These are phyloP conservation scores for Fusarium transvaalense DNA, from an alignment of 2,329 filamentous ascomycete genomes.

Conservation along the genomic window DNA sequence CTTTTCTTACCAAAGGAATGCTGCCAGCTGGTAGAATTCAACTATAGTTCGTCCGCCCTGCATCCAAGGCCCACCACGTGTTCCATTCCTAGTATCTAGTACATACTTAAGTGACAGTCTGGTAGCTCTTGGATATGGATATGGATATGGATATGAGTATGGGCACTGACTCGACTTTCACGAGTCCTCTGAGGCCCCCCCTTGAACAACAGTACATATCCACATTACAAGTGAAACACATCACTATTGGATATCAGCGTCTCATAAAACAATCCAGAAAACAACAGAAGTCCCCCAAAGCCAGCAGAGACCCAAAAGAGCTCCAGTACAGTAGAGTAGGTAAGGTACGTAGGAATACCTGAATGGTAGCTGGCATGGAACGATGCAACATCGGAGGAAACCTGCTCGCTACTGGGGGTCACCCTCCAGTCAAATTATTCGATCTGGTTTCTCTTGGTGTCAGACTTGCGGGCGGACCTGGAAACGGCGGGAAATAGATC, in stretches of 20 bases:
- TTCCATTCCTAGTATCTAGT: slow-evolving; percentile 17
- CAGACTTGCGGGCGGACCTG: slow-evolving; percentile 18
- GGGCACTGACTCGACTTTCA: not conserved
- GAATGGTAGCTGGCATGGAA: slow-evolving; percentile 33
- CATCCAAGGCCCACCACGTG: slow-evolving; percentile 47
- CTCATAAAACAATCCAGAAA: slow-evolving; percentile 18
- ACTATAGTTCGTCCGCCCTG: slow-evolving; percentile 47
- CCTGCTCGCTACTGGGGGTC: slow-evolving; percentile 11
- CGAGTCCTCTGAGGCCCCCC: slow-evolving; percentile 18
- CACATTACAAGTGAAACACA: slow-evolving; percentile 1
- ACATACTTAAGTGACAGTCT: not conserved
- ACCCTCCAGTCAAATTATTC: slow-evolving; percentile 41
- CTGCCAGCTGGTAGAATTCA: slow-evolving; percentile 41
- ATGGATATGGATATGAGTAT: not conserved
- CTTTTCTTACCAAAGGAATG: not conserved
- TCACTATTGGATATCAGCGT: slow-evolving; percentile 9
- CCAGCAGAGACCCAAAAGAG: slow-evolving; percentile 6
- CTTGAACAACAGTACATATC: slow-evolving; percentile 10
- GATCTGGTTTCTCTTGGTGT: slow-evolving; percentile 42
- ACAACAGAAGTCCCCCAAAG: slow-evolving; percentile 21
- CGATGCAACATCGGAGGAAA: slow-evolving; percentile 31
- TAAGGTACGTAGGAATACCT: slow-evolving; percentile 8
- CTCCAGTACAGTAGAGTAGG: not conserved
- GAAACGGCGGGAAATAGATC: slow-evolving; percentile 10
- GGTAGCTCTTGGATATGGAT: slow-evolving; percentile 4